Percentiles rank a stretch among this genome's conserved stretches.
These are phyloP conservation scores for Favolaschia claudopus DNA, from an alignment of 768 basidiomycete species.

Conservation along the genomic window DNA sequence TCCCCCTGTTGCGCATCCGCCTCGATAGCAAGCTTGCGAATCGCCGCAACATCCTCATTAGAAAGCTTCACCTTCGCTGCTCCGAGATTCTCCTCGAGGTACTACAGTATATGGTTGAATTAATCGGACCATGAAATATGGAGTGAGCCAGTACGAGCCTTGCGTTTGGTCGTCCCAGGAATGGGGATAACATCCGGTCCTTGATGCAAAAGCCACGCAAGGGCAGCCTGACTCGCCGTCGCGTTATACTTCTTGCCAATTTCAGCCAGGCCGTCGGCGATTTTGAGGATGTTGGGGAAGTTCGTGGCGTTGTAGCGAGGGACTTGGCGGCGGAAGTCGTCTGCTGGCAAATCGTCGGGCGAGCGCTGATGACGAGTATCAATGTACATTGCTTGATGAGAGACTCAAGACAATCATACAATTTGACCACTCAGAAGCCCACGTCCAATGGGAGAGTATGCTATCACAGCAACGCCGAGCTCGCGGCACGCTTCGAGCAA, in stretches of 20 bases:
- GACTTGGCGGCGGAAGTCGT: slow-evolving; percentile 34
- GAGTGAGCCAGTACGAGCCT: slow-evolving; percentile 10
- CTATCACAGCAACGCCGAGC: slow-evolving; percentile 56
- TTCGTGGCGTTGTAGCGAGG: slow-evolving; percentile 40
- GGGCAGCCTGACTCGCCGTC: slow-evolving; percentile 15
- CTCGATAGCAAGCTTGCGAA: slow-evolving; percentile 34
- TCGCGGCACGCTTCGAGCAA: slow-evolving; percentile 54
- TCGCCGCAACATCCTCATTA: slow-evolving; percentile 16
- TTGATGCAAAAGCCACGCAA: slow-evolving; percentile 26
- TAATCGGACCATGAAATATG: background rate
- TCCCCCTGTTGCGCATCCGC: slow-evolving; percentile 31
- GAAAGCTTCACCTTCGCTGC: slow-evolving; percentile 2
- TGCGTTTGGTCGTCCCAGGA: slow-evolving; percentile 22
- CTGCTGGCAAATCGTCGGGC: slow-evolving; percentile 39
- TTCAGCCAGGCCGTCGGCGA: slow-evolving; percentile 39
- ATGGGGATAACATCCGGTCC: slow-evolving; percentile 21
- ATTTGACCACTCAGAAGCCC: slow-evolving; percentile 60
- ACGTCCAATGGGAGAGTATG: slow-evolving; percentile 61
- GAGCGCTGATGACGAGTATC: slow-evolving; percentile 29
- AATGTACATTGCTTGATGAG: background rate
- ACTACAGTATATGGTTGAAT: slow-evolving; percentile 26
- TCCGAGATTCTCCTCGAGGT: slow-evolving; percentile 43
- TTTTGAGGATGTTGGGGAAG: slow-evolving; percentile 50
- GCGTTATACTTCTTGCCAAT: slow-evolving; percentile 41
- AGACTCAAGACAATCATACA: slow-evolving; percentile 39